These are phyloP conservation scores for Mercurialis annua DNA, from an alignment of 345 rosid genomes.

Conservation along the genomic window DNA sequence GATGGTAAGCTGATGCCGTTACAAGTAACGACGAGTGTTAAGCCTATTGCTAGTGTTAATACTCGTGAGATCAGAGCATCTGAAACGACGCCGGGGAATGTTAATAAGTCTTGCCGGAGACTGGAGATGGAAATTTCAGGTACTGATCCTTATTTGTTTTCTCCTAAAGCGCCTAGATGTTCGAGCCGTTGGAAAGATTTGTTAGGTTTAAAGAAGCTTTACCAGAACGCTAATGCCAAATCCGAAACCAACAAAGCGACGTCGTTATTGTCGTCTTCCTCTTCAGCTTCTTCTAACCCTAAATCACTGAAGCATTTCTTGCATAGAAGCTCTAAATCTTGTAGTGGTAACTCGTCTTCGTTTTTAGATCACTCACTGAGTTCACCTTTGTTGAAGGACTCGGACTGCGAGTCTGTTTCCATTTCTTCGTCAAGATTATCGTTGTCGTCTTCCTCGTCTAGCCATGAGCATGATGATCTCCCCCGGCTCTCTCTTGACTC, in stretches of 20 bases:
- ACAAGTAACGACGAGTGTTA: conserved; percentile 33
- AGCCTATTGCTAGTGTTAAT: conserved; percentile 6
- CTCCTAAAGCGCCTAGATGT: conserved; percentile 82
- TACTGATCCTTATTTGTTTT: conserved; percentile 45
- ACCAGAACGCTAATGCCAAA: conserved; percentile 38
- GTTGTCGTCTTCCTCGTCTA: conserved; percentile 84
- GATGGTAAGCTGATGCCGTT: conserved; percentile 84
- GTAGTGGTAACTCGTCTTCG: conserved; percentile 24
- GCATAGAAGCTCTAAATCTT: conserved; percentile 59
- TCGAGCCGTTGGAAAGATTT: conserved; percentile 94
- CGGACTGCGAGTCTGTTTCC: conserved; percentile 61
- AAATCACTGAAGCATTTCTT: conserved; percentile 65
- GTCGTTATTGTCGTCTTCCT: conserved; percentile 11
- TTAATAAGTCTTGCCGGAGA: conserved; percentile 37
- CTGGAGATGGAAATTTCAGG: conserved; percentile 40
- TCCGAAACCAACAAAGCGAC: conserved; percentile 28
- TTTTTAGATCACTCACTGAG: conserved; percentile 44
- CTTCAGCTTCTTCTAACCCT: conserved; percentile 23
- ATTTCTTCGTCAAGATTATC: conserved; percentile 76
- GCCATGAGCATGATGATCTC: conserved; percentile 82
- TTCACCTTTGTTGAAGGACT: conserved; percentile 66
- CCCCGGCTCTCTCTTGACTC: conserved; percentile 79
- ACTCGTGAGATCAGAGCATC: conserved; percentile 27
- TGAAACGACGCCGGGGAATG: conserved; percentile 20
- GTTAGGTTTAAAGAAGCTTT: conserved; percentile 65